Base-by-base conservation (phyloP, 768 basidiomycete genomes). In the Panus rudis region DNA sequence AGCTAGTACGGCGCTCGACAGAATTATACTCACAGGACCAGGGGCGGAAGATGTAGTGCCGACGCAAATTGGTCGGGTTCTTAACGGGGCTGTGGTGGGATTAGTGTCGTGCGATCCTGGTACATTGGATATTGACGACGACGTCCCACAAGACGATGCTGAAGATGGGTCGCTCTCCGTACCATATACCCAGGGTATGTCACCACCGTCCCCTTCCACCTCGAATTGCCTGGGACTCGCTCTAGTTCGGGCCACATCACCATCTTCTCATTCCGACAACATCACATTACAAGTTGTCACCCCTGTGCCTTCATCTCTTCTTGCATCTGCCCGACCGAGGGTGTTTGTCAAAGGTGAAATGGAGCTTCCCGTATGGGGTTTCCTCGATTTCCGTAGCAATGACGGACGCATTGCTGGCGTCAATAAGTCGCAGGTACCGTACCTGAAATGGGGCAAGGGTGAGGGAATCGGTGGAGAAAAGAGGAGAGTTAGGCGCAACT, bases 281-380 rank as follows among this genome's bases (percentile, higher is more conserved):
- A 49, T 49, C 13, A 62, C 69, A 32, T 63, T 93, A 26, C 91
- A 94, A 25, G 51, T 96, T n/a, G 66, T 96, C 26, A 91, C 92
- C 0, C 90, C 93, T 0, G 47, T 92, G 1, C 78, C 82, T 0
- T 62, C 73, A 0, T 41, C 55, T 0, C 31, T 70, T 1, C 68
- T 94, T 2, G 49, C 55, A 0, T 52, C 58, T 5, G 48, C 48
- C 0, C 45, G 28, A 13, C 57, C 55, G 19, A 63, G 76, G 4
- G 65, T 78, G 16, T 54, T 94, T 3, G 79, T 94, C 35, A 92
- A 87, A 60, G 92, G 92, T 6, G 90, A 92, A 57, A 68, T 92
- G 54, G 91, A 93, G 60, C 63, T 96, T 0, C 92, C 92, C 0
- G 67, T 92, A 1, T 85, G 84, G 79, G 91, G 84, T 0, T 78